phyloP scores from a whole-genome alignment of 2,329 filamentous ascomycete species.

The Curvularia sp. region DNA sequence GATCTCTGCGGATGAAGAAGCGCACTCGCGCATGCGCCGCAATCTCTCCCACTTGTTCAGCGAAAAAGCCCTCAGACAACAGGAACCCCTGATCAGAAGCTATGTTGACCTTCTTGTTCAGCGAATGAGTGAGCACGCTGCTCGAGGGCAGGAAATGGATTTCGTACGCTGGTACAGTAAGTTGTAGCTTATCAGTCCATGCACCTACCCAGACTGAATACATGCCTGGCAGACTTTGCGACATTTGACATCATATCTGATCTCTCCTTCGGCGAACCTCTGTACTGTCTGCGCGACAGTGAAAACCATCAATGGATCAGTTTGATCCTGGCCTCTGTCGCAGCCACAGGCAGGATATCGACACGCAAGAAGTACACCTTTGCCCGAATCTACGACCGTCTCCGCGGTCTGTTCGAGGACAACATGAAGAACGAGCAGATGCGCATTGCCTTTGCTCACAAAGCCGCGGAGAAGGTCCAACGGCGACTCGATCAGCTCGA shows the following conservation, averaged over 20 bases:
- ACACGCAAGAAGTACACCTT: constrained; percentile 28
- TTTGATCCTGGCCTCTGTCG: constrained; percentile 24
- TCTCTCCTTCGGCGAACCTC: constrained; percentile 41
- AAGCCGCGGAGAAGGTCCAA: constrained; percentile 25
- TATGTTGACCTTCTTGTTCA: constrained; percentile 52
- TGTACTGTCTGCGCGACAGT: constrained; percentile 41
- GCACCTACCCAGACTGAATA: neutral
- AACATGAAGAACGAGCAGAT: constrained; percentile 8
- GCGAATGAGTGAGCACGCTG: constrained; percentile 36
- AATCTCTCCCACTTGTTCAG: constrained; percentile 53
- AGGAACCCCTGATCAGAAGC: constrained; percentile 49
- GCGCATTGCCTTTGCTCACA: constrained; percentile 28
- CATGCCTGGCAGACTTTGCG: neutral
- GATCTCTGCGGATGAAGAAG: constrained; percentile 34
- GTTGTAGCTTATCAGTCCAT: constrained; percentile 16
- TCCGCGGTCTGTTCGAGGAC: constrained; percentile 22
- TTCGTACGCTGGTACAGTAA: constrained; percentile 42
- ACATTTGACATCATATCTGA: constrained; percentile 40
- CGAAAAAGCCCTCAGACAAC: constrained; percentile 51
- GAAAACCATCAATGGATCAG: constrained; percentile 41
- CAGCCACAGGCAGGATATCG: constrained; percentile 20
- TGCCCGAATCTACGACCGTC: constrained; percentile 25
- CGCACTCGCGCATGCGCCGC: constrained; percentile 47
- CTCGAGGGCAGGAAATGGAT: constrained; percentile 24
- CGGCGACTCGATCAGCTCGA: constrained; percentile 26